Conservation (phyloP, 768 basidiomycete species). For the Botryobasidium botryosum region DNA sequence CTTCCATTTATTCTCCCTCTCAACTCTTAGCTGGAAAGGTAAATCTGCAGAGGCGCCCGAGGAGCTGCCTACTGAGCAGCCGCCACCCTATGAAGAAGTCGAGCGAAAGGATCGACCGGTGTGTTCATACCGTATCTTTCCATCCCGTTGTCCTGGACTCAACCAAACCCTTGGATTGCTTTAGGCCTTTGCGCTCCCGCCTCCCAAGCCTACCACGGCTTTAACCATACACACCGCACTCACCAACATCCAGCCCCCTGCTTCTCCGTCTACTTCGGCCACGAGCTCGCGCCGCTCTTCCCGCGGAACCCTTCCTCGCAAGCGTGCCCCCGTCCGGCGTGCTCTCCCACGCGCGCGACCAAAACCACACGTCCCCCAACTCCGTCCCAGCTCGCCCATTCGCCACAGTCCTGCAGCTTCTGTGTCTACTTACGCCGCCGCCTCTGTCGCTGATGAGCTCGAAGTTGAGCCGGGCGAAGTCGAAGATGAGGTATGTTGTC, state of each 20-base stretch:
- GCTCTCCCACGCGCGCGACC: too few relatives aligned
- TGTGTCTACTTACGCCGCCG: constrained; percentile 22
- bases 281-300: neutral
- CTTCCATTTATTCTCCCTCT: neutral
- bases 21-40: constrained; percentile 37
- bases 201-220: neutral
- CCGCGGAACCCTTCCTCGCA: neutral
- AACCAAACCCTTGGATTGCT: neutral
- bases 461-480: constrained; percentile 24
- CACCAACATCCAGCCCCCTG: neutral
- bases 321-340: too few relatives aligned
- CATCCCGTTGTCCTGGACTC: neutral
- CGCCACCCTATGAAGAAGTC: constrained; percentile 19
- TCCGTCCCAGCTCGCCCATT: constrained; percentile 5
- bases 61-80: constrained; percentile 11
- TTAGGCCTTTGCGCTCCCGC: constrained; percentile 6
- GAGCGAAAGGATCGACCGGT: constrained; percentile 29
- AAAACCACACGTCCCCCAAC: neutral
- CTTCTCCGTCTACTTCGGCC: neutral
- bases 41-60: constrained; percentile 29
- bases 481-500: constrained; percentile 29
- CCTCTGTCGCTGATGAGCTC: constrained; percentile 27
- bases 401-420: constrained; percentile 15
- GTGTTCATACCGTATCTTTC: neutral
- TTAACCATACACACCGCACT: neutral